Evolutionary conservation across 106 monocot genomes (phyloP), one percentile per base, ranked within the genome.

Genomic region (Acorus gramineus): DNA sequence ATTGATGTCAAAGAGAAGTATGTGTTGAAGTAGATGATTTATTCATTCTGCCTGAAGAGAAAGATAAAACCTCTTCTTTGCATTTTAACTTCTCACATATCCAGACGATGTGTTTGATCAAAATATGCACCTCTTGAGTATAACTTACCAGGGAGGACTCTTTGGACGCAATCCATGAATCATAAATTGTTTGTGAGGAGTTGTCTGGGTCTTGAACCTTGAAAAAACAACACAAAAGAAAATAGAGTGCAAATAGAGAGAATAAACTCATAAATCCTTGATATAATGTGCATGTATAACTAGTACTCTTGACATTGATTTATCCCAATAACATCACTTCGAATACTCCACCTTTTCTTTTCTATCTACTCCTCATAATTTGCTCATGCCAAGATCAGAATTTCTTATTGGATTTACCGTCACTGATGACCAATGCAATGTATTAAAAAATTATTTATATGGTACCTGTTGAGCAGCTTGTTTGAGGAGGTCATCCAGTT

Each of bases 191-290:
- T 67, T 68, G 77, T 51, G 85, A 82, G 7, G 80, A 74, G 53
- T 93, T 88, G 49, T 93, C 85, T 42, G 93, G 93, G 67, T 87
- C 81, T 76, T 66, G 61, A 73, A 93, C 88, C 88, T 88, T 67
- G 73, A 80, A 11, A 77, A 64, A 7, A 50, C 46, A 56, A 4
- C 6, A 12, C 28, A 47, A 49, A 68, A 59, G 28, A 44, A 9
- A 7, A 42, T 42, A 42, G 42, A 7, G 59, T 7, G 8, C 59
- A 14, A 42, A 4, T 3, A 59, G 44, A 42, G 12, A 8, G 3
- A 6, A 10, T n/a, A 6, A n/a, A 57, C 11, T 5, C 11, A 8
- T 14, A 57, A 57, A 6, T n/a, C 8, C 10, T 2, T n/a, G 56
- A 6, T 7, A 59, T 59, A 28, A 28, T 28, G 28, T 28, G 28